These are phyloP conservation scores for Epichloe bromicola DNA, from an alignment of 2,329 filamentous ascomycete species.

Conservation along the genomic window DNA sequence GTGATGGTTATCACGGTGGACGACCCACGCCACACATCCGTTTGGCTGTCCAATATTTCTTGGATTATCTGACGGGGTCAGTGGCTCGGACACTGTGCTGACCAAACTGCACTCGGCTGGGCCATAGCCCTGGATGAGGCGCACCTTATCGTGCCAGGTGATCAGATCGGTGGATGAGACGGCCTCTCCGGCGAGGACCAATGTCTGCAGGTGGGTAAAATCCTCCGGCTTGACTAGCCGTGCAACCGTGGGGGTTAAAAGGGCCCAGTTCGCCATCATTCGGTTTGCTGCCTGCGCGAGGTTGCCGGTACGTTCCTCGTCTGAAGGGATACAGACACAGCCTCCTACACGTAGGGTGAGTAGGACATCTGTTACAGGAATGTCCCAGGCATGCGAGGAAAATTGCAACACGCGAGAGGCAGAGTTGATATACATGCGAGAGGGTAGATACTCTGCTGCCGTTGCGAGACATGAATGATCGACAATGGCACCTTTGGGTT, in stretches of 20 bases:
- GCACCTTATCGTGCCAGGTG: not conserved
- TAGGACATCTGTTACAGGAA: constrained; percentile 5
- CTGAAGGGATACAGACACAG: constrained; percentile 9
- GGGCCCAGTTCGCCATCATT: not conserved
- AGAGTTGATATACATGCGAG: not conserved
- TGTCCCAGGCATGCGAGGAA: constrained; percentile 2
- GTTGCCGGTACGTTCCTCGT: constrained; percentile 9
- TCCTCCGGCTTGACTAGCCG: not conserved
- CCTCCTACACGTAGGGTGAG: constrained; percentile 9
- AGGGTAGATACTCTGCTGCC: not conserved
- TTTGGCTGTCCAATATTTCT: constrained; percentile 8
- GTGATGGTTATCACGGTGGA: constrained; percentile 4
- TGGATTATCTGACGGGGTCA: constrained; percentile 5
- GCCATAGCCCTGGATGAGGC: constrained; percentile 7
- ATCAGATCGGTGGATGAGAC: not conserved
- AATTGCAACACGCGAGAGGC: constrained; percentile 6
- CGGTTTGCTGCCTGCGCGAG: constrained; percentile 2
- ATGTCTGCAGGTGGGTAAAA: not conserved
- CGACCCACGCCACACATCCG: constrained; percentile 9
- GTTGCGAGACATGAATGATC: constrained; percentile 7
- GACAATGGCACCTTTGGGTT: constrained; percentile 12
- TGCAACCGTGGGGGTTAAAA: constrained; percentile 1
- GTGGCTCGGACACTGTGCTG: constrained; percentile 8
- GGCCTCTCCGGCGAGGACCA: not conserved
- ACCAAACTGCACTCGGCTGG: constrained; percentile 11